Conservation (phyloP, 2,329 filamentous ascomycete species). For the Metarhizium robertsii region DNA sequence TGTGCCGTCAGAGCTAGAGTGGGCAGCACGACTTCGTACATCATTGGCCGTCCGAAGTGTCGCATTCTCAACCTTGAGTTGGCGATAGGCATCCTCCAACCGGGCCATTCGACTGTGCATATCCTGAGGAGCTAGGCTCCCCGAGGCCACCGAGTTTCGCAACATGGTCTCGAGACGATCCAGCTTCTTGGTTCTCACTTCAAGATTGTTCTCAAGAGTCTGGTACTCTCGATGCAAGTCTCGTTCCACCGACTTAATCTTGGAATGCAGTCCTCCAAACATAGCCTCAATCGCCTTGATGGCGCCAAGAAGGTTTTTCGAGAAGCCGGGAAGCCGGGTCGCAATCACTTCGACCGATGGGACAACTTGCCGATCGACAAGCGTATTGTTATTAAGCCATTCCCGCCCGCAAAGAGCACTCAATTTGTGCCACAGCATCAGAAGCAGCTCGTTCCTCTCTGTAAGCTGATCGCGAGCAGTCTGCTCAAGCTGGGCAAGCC, state of each 20-base stretch:
- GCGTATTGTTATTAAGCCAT: constrained; percentile 82
- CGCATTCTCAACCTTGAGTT: constrained; percentile 56
- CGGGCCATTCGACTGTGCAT: constrained; percentile 39
- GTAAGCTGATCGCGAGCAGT: constrained; percentile 77
- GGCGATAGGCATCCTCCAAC: constrained; percentile 51
- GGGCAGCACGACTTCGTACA: constrained; percentile 41
- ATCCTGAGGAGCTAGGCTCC: constrained; percentile 32
- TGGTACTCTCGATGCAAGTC: constrained; percentile 90
- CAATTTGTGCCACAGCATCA: constrained; percentile 84
- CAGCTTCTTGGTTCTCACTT: constrained; percentile 71
- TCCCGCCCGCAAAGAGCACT: constrained; percentile 80
- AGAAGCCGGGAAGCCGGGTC: constrained; percentile 79
- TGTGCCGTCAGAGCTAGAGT: constrained; percentile 29
- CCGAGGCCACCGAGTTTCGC: constrained; percentile 50
- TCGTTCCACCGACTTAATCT: constrained; percentile 78
- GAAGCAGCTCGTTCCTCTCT: constrained; percentile 80
- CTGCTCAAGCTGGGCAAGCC: constrained; percentile 65
- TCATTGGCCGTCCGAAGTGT: constrained; percentile 58
- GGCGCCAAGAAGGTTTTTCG: constrained; percentile 77
- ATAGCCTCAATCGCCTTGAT: constrained; percentile 81
- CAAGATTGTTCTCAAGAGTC: constrained; percentile 70
- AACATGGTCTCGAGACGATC: constrained; percentile 78
- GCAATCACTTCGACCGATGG: constrained; percentile 79
- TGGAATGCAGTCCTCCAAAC: constrained; percentile 65
- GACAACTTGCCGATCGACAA: constrained; percentile 76